A percentile compares a stretch with the other conserved stretches of the same genome.
phyloP scores from a whole-genome alignment of 2,329 filamentous ascomycete genomes.

The Talaromyces sp. region DNA sequence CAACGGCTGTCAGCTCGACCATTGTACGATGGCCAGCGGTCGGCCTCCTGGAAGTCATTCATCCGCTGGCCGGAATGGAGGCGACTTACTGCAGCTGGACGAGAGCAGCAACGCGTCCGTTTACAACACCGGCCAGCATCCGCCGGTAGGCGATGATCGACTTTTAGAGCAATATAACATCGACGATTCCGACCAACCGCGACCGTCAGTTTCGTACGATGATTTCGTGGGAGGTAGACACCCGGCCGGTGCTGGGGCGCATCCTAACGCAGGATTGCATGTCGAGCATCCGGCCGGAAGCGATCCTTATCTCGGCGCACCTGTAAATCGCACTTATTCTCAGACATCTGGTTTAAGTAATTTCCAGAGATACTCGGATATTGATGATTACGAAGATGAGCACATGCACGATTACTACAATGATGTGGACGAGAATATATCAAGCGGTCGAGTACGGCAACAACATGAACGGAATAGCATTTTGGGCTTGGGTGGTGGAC shows the following conservation, averaged over 20 bases:
- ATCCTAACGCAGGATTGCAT: constrained; percentile 30
- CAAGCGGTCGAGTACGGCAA: constrained; percentile 49
- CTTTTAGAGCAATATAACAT: constrained; percentile 72
- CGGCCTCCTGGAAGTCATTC: constrained; percentile 53
- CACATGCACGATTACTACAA: constrained; percentile 69
- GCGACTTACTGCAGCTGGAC: constrained; percentile 39
- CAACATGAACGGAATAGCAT: constrained; percentile 84
- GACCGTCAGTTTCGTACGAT: constrained; percentile 90
- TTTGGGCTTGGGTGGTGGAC: constrained; percentile 76
- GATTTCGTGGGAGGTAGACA: constrained; percentile 75
- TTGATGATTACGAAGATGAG: constrained; percentile 78
- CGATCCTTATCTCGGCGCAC: constrained; percentile 37
- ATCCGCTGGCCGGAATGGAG: constrained; percentile 41
- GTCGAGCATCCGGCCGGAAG: constrained; percentile 33
- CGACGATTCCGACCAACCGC: constrained; percentile 60
- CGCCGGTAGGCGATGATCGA: constrained; percentile 77
- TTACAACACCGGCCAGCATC: constrained; percentile 73
- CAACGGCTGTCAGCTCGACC: constrained; percentile 34
- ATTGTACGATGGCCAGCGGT: constrained; percentile 47
- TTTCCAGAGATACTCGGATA: constrained; percentile 87
- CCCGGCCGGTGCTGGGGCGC: constrained; percentile 44
- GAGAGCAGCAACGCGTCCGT: constrained; percentile 37
- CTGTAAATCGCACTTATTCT: constrained; percentile 52
- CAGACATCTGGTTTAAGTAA: constrained; percentile 82
- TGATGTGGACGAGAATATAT: constrained; percentile 56